A percentile compares a stretch with the other conserved stretches of the same genome.
These are phyloP conservation scores for Entomortierella chlamydospora DNA, from an alignment of 192 early-diverging fungal genomes.

Conservation along the genomic window DNA sequence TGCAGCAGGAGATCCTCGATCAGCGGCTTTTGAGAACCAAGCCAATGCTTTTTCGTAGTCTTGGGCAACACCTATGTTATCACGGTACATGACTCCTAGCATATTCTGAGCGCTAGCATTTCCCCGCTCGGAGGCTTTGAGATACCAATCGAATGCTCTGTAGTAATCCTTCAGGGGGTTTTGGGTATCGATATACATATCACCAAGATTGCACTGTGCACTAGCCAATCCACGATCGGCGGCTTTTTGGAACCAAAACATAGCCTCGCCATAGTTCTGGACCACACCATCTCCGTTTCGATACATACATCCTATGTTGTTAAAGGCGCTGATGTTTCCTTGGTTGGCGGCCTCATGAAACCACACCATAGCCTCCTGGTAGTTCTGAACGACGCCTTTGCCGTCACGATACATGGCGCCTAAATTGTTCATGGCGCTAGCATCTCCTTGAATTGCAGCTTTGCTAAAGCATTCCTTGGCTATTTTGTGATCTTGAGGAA, in stretches of 20 bases:
- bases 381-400: neutral
- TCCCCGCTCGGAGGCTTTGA: no score
- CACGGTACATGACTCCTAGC: no score
- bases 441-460: neutral
- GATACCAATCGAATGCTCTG: no score
- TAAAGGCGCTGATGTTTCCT: neutral
- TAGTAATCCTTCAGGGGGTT: no score
- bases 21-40: no score
- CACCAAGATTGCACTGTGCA: no score
- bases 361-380: neutral
- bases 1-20: neutral
- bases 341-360: neutral
- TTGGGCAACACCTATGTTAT: no score
- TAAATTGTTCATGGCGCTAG: neutral
- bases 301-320: neutral
- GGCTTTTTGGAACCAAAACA: conserved; percentile 2
- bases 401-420: neutral
- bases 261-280: neutral
- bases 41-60: no score
- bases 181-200: no score
- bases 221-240: neutral
- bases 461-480: neutral
- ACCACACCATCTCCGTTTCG: no score
- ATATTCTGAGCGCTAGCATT: no score
- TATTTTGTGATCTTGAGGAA: conserved; percentile 3